These are phyloP conservation scores for Bolboschoenoplectus hybrid DNA, from an alignment of 202 grass and related monocot genomes.

Conservation along the genomic window DNA sequence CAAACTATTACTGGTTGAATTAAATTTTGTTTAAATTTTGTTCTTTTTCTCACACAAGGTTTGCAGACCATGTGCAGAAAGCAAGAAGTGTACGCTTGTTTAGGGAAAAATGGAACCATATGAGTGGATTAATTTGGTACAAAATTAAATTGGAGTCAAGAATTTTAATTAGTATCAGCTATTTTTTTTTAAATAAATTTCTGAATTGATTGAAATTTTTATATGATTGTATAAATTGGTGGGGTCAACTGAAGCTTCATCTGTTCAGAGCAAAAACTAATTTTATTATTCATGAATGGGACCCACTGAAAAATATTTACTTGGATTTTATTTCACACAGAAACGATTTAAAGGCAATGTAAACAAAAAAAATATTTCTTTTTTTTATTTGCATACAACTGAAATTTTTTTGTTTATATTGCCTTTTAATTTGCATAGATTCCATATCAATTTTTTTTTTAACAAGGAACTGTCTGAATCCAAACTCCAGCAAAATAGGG, in stretches of 20 bases:
- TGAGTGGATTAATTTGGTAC: too few relatives aligned
- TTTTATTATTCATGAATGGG: neutral
- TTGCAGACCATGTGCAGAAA: neutral
- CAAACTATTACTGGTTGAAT: neutral
- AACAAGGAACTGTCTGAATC: neutral
- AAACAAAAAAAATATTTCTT: neutral
- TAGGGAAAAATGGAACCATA: neutral
- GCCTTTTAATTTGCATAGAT: neutral
- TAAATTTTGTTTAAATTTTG: slow-evolving; percentile 26
- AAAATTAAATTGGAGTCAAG: too few relatives aligned
- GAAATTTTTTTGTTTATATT: neutral
- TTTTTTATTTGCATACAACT: too few relatives aligned
- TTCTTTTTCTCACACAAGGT: neutral
- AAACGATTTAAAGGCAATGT: neutral
- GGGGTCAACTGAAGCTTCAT: too few relatives aligned
- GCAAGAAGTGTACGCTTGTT: neutral
- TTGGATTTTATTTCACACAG: neutral
- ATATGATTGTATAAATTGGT: too few relatives aligned
- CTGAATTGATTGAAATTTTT: too few relatives aligned
- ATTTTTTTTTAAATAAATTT: too few relatives aligned
- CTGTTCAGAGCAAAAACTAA: too few relatives aligned
- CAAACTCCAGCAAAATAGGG: too few relatives aligned
- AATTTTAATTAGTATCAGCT: too few relatives aligned
- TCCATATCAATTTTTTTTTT: neutral
- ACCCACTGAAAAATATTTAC: neutral